These are phyloP conservation scores for Borovskyia barvae DNA, from an alignment of 208 protist species.

Conservation along the genomic window DNA sequence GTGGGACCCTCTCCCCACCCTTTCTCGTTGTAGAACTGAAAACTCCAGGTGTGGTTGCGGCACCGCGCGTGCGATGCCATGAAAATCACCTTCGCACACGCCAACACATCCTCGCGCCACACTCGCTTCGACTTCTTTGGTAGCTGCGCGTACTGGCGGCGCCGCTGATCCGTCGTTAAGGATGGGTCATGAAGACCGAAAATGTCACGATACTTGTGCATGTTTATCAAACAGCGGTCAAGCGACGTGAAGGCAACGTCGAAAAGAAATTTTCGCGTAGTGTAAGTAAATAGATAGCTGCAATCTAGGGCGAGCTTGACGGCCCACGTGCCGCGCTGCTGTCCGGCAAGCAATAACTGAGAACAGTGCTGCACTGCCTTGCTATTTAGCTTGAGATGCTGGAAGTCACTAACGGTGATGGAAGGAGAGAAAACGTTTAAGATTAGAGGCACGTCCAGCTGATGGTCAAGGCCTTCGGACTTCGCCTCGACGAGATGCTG, in stretches of 20 bases:
- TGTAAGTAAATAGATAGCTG: slow-evolving; percentile 70
- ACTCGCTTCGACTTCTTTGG: slow-evolving; percentile 42
- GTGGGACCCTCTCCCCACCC: slow-evolving; percentile 89
- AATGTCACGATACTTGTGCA: slow-evolving; percentile 27
- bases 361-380: slow-evolving; percentile 82
- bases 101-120: slow-evolving; percentile 54
- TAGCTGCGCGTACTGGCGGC: slow-evolving; percentile 18
- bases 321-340: slow-evolving; percentile 74
- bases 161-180: slow-evolving; percentile 18
- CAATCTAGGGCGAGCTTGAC: slow-evolving; percentile 81
- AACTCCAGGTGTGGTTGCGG: slow-evolving; percentile 65
- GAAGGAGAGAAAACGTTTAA: slow-evolving; percentile 29
- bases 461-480: background rate
- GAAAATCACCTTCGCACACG: slow-evolving; percentile 66
- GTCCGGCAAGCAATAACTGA: slow-evolving; percentile 67
- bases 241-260: slow-evolving; percentile 61
- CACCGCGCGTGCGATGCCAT: slow-evolving; percentile 28
- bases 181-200: slow-evolving; percentile 16
- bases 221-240: slow-evolving; percentile 24
- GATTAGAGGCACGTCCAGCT: background rate
- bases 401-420: slow-evolving; percentile 55
- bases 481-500: slow-evolving; percentile 3
- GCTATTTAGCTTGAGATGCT: slow-evolving; percentile 72
- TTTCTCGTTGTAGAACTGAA: slow-evolving; percentile 89
- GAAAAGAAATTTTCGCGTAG: slow-evolving; percentile 80